Evolutionary conservation across 2,329 filamentous ascomycete genomes (phyloP).

Genomic region (Colletotrichum noveboracense): DNA sequence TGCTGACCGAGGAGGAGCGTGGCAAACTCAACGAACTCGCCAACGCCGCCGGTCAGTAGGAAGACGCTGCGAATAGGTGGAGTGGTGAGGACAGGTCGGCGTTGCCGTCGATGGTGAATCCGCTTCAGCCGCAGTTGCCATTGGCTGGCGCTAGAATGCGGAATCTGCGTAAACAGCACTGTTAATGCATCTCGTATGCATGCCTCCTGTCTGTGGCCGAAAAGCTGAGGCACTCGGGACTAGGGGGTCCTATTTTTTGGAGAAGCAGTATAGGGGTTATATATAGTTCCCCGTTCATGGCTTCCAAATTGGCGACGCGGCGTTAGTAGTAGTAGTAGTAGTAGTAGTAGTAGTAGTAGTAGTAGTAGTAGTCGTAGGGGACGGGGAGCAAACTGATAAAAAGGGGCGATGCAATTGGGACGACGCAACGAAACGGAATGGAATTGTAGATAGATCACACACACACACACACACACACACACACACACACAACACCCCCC

Average conservation of each 20-base stretch:
- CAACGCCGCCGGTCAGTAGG: conserved; percentile 33
- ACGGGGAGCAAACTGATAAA: background rate
- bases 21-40: conserved; percentile 60
- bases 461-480: background rate
- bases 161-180: conserved; percentile 13
- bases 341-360: background rate
- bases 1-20: conserved; percentile 62
- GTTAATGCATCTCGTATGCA: background rate
- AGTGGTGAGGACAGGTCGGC: background rate
- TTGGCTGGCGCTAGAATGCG: conserved; percentile 11
- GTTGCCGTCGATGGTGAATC: background rate
- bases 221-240: background rate
- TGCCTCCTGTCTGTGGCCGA: background rate
- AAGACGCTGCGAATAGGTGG: background rate
- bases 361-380: background rate
- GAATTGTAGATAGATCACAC: background rate
- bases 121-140: conserved; percentile 10
- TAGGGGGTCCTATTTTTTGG: background rate
- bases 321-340: background rate
- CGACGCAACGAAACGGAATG: background rate
- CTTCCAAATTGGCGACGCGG: background rate
- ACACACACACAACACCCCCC: background rate
- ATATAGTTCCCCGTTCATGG: background rate
- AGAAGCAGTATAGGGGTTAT: background rate
- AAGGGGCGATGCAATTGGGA: background rate